These are phyloP conservation scores for Solanum chilense DNA, from an alignment of 257 asterid species.

Conservation along the genomic window DNA sequence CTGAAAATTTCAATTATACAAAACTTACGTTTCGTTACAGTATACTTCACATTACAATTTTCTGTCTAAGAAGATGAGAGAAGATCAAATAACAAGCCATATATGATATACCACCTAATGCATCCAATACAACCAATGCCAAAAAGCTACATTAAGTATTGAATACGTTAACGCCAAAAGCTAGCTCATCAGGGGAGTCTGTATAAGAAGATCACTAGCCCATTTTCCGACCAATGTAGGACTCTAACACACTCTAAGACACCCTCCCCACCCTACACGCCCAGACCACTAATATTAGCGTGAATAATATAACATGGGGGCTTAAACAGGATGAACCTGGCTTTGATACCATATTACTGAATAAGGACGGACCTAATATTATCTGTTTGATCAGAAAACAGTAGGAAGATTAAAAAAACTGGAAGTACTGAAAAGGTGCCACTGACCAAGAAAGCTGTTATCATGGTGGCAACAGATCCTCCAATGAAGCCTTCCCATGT, in stretches of 20 bases:
- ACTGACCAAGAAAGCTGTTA: slow-evolving; percentile 66
- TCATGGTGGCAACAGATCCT: slow-evolving; percentile 68
- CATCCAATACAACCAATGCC: neutral
- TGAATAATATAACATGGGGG: neutral
- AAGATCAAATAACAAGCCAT: neutral
- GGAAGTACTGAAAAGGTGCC: neutral
- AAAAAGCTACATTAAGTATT: neutral
- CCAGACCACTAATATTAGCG: neutral
- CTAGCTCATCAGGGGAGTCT: neutral
- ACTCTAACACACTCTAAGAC: neutral
- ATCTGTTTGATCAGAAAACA: neutral
- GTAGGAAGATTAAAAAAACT: neutral
- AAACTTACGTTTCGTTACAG: neutral
- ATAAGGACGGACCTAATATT: neutral
- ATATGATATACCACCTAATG: neutral
- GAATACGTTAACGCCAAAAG: neutral
- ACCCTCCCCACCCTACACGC: neutral
- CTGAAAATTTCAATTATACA: neutral
- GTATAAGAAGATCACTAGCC: neutral
- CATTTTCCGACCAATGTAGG: neutral
- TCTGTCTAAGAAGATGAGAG: neutral
- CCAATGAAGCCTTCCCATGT: slow-evolving; percentile 98
- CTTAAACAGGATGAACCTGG: neutral
- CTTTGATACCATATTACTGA: neutral
- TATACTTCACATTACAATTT: neutral